phyloP scores from a whole-genome alignment of 495 filamentous ascomycete species.

The Neurospora sp. region DNA sequence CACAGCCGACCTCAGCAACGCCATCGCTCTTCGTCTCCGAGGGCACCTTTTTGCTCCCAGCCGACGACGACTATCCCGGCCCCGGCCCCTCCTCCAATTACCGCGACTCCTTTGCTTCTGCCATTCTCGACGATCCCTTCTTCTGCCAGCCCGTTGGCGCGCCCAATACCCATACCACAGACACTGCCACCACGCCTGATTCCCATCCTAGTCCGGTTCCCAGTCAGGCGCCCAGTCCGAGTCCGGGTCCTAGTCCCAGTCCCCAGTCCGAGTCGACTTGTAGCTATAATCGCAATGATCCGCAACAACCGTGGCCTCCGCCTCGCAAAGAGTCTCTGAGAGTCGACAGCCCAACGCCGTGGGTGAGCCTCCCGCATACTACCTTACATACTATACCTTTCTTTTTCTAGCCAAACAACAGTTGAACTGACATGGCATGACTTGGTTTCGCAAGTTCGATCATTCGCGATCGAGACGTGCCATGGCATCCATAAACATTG shows the following conservation, averaged over 20 bases:
- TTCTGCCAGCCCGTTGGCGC: conserved; percentile 24
- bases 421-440: background rate
- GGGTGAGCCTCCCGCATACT: conserved; percentile 19
- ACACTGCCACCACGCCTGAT: conserved; percentile 2
- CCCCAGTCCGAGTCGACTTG: conserved; percentile 4
- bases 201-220: background rate
- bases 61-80: conserved; percentile 17
- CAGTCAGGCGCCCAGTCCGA: background rate
- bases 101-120: conserved; percentile 33
- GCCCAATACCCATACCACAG: background rate
- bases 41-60: conserved; percentile 18
- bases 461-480: conserved; percentile 8
- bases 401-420: background rate
- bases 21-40: conserved; percentile 9
- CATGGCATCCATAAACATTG: conserved; percentile 71
- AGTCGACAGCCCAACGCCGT: conserved; percentile 21
- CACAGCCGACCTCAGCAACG: conserved; percentile 5
- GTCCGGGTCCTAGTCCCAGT: conserved; percentile 1
- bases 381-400: background rate
- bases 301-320: conserved; percentile 26
- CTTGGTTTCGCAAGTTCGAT: conserved; percentile 11
- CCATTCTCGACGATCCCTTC: conserved; percentile 37
- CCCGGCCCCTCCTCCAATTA: conserved; percentile 10
- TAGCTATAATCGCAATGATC: conserved; percentile 22
- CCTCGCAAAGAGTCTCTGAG: conserved; percentile 33